phyloP scores from a whole-genome alignment of 1,139 yeast species.

The Geotrichum cucujoidarum region DNA sequence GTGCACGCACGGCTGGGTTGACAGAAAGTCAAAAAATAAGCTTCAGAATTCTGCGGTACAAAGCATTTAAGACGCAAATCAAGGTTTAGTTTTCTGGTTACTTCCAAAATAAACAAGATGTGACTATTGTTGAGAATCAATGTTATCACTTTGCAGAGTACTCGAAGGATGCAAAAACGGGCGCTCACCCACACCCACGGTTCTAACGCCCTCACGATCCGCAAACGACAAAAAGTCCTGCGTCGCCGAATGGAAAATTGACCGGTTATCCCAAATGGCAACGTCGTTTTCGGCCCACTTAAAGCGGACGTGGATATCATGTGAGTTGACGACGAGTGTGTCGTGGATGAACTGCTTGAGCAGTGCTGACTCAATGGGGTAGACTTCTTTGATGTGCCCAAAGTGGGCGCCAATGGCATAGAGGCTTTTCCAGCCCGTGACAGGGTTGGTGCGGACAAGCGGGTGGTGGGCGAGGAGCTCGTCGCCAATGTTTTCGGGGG shows the following conservation, averaged over 20 bases:
- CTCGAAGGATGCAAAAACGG: constrained; percentile 51
- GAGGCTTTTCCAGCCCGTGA: constrained; percentile 46
- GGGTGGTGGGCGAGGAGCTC: constrained; percentile 40
- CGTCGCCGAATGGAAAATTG: constrained; percentile 26
- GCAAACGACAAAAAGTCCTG: constrained; percentile 9
- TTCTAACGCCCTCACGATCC: constrained; percentile 46
- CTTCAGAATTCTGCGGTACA: no score
- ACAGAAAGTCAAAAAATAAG: no score
- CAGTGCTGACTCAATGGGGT: constrained; percentile 36
- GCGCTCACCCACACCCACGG: constrained; percentile 52
- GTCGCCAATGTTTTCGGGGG: constrained; percentile 34
- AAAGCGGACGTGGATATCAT: constrained; percentile 41
- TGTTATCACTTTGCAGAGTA: constrained; percentile 46
- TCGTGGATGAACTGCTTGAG: constrained; percentile 42
- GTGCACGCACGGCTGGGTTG: neutral
- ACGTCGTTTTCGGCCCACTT: constrained; percentile 53
- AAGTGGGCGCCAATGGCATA: constrained; percentile 43
- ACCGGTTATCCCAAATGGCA: constrained; percentile 35
- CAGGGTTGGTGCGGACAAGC: constrained; percentile 45
- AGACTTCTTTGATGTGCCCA: constrained; percentile 40
- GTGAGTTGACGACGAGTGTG: constrained; percentile 41
- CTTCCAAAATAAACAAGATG: no score
- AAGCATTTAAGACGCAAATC: no score
- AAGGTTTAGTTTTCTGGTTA: no score
- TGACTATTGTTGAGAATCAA: no score